Conservation (phyloP, 2,329 filamentous ascomycete genomes). For the Pseudogymnoascus pannorum region DNA sequence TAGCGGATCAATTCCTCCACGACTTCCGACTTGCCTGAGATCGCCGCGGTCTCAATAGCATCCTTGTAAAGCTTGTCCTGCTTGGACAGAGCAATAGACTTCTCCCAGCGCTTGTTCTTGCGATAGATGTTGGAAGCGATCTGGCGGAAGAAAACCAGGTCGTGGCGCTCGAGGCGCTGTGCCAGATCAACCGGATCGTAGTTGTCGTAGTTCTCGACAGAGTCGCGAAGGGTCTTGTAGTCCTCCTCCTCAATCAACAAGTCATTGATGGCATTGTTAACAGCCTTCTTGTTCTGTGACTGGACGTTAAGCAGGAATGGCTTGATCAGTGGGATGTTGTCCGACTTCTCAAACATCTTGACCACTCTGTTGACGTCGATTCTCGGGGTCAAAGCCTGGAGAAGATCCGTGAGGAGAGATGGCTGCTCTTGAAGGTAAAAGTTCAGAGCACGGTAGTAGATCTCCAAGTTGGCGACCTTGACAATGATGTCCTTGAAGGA, state of each 20-base stretch:
- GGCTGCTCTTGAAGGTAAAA: constrained; percentile 98
- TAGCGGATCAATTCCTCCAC: constrained; percentile 95
- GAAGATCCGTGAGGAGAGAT: constrained; percentile 86
- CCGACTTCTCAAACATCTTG: constrained; percentile 96
- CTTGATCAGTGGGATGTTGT: constrained; percentile 97
- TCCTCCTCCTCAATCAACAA: constrained; percentile 97
- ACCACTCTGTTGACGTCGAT: constrained; percentile 99
- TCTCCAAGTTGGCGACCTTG: constrained; percentile 97
- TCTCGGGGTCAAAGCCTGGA: constrained; percentile 83
- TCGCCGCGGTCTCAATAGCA: constrained; percentile 93
- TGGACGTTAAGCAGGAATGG: constrained; percentile 97
- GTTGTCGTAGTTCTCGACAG: constrained; percentile 98
- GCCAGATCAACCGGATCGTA: constrained; percentile 94
- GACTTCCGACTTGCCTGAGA: constrained; percentile 82
- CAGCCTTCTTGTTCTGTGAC: constrained; percentile 92
- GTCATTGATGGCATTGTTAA: constrained; percentile 98
- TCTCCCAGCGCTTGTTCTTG: constrained; percentile 99
- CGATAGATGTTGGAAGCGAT: constrained; percentile 98
- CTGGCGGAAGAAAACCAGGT: constrained; percentile 97
- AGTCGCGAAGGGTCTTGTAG: constrained; percentile 96
- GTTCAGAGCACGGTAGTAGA: constrained; percentile 95
- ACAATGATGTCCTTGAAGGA: constrained; percentile 98
- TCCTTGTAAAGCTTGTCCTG: constrained; percentile 99
- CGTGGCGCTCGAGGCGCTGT: constrained; percentile 89
- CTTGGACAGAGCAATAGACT: constrained; percentile 94